Evolutionary conservation across 768 basidiomycete species (phyloP).

Genomic region (Termitomyces sp.): DNA sequence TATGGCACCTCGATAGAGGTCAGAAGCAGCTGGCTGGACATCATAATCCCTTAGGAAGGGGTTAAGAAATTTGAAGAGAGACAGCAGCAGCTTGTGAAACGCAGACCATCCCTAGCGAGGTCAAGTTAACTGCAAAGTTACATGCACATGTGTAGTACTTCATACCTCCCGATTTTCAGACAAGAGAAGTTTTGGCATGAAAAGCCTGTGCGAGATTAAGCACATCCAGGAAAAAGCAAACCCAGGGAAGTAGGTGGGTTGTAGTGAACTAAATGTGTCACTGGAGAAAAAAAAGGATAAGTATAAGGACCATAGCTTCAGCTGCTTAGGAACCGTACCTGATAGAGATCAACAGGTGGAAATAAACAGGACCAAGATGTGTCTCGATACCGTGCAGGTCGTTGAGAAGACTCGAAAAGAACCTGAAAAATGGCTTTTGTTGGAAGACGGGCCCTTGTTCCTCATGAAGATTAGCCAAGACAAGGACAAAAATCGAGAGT

Average conservation of each 20-base stretch:
- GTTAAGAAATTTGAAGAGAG: constrained; percentile 90
- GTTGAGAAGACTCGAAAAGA: constrained; percentile 94
- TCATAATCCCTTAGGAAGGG: constrained; percentile 86
- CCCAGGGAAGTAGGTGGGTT: constrained; percentile 94
- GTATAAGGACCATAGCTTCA: background rate
- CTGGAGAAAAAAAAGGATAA: constrained; percentile 34
- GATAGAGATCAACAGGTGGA: constrained; percentile 81
- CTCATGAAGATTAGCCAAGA: constrained; percentile 91
- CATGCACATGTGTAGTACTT: background rate
- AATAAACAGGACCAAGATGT: constrained; percentile 84
- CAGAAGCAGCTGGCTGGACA: constrained; percentile 73
- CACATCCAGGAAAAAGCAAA: constrained; percentile 99
- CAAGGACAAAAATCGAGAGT: constrained; percentile 93
- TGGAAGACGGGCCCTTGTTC: constrained; percentile 89
- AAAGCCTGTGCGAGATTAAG: constrained; percentile 89
- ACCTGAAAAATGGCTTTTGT: constrained; percentile 97
- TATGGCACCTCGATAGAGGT: constrained; percentile 87
- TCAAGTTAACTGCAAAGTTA: constrained; percentile 5
- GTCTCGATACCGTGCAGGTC: constrained; percentile 86
- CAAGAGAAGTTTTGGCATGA: constrained; percentile 93
- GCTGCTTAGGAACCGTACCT: constrained; percentile 45
- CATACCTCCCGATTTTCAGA: constrained; percentile 84
- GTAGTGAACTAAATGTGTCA: constrained; percentile 92
- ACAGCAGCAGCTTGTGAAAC: constrained; percentile 91
- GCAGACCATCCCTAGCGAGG: constrained; percentile 78